phyloP scores from a whole-genome alignment of 768 basidiomycete species.

The Amanita thiersii region DNA sequence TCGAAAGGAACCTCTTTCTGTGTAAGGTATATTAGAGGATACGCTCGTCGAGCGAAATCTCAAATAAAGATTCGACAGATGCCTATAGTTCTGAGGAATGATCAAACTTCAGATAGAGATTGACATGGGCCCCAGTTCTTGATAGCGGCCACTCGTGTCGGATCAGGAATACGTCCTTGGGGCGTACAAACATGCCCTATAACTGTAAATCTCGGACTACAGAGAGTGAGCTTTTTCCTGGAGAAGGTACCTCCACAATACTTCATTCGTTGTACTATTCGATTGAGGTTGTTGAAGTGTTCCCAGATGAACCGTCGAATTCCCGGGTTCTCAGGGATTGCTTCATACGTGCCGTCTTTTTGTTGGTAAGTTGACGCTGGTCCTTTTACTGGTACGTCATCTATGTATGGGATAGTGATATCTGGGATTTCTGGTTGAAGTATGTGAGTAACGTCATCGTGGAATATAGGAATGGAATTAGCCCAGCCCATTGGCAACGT shows the following conservation, averaged over 20 bases:
- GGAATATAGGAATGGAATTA: conserved; percentile 14
- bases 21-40: conserved; percentile 17
- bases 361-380: conserved; percentile 22
- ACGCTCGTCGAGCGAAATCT: conserved; percentile 16
- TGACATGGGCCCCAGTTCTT: conserved; percentile 16
- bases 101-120: conserved; percentile 15
- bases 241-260: conserved; percentile 21
- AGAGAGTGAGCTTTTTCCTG: conserved; percentile 14
- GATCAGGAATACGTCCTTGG: conserved; percentile 23
- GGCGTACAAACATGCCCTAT: conserved; percentile 27
- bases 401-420: conserved; percentile 25
- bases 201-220: conserved; percentile 13
- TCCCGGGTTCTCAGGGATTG: conserved; percentile 17
- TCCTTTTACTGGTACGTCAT: conserved; percentile 25
- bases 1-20: conserved; percentile 19
- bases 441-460: conserved; percentile 20
- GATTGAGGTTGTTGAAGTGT: conserved; percentile 24
- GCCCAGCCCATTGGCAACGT: conserved; percentile 13
- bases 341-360: conserved; percentile 14
- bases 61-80: conserved; percentile 21
- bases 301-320: conserved; percentile 30
- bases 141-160: conserved; percentile 17
- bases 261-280: conserved; percentile 23
- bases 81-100: conserved; percentile 23
- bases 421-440: conserved; percentile 31